These are phyloP conservation scores for Saururus chinensis DNA, from an alignment of 164 flowering plant genomes.

Conservation along the genomic window DNA sequence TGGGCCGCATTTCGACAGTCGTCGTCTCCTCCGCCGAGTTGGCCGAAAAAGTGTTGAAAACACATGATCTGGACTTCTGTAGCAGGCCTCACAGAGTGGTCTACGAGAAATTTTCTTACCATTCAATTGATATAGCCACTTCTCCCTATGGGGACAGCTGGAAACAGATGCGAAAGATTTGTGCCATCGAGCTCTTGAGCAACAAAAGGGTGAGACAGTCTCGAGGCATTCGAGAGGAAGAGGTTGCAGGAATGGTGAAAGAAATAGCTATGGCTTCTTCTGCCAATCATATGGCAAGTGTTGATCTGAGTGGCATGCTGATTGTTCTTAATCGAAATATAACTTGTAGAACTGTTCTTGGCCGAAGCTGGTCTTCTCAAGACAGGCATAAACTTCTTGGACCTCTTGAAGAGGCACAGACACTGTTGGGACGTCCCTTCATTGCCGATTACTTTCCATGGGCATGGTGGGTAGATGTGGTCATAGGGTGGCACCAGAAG, in stretches of 20 bases:
- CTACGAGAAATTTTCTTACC: not conserved
- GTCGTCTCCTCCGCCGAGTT: conserved; percentile 3
- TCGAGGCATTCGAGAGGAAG: not conserved
- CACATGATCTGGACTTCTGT: not conserved
- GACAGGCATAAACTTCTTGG: conserved; percentile 1
- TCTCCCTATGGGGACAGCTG: not conserved
- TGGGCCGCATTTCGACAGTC: not conserved
- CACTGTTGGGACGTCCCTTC: conserved; percentile 12
- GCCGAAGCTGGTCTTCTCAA: conserved; percentile 11
- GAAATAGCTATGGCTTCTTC: not conserved
- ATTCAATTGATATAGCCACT: not conserved
- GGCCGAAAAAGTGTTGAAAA: conserved; percentile 2
- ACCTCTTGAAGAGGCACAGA: conserved; percentile 9
- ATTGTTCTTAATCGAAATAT: conserved; percentile 8
- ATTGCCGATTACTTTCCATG: conserved; percentile 30
- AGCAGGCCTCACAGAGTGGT: not conserved
- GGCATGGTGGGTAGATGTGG: conserved; percentile 30
- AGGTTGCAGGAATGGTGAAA: not conserved
- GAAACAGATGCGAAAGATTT: not conserved
- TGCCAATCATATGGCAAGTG: not conserved
- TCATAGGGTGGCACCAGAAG: conserved; percentile 15
- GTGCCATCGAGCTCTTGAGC: not conserved
- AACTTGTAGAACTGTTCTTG: conserved; percentile 21
- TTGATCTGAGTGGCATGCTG: conserved; percentile 16
- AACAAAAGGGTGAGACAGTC: not conserved